A percentile compares a stretch with the other conserved stretches of the same genome.
phyloP scores from a whole-genome alignment of 768 basidiomycete species.

The Lactifluus rugatus region DNA sequence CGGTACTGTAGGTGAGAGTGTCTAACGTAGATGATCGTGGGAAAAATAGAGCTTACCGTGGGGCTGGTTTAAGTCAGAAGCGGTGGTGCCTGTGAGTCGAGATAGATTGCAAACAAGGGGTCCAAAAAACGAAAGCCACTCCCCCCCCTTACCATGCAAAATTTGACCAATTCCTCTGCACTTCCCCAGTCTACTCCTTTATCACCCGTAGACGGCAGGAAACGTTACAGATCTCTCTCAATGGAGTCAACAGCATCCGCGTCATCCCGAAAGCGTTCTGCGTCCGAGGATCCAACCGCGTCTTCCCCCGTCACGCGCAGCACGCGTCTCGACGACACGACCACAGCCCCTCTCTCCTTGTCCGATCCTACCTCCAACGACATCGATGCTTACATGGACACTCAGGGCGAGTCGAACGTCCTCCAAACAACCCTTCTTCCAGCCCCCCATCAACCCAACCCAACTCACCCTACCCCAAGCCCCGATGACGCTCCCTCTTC shows the following conservation, averaged over 20 bases:
- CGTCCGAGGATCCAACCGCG: constrained; percentile 52
- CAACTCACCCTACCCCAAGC: background rate
- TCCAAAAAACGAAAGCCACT: background rate
- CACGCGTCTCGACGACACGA: constrained; percentile 21
- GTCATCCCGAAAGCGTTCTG: constrained; percentile 71
- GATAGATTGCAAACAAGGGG: too few relatives aligned
- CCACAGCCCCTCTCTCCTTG: constrained; percentile 4
- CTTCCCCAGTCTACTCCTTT: constrained; percentile 4
- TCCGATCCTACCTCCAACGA: constrained; percentile 33
- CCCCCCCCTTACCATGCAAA: constrained; percentile 6
- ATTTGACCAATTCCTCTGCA: background rate
- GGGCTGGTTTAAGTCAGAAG: background rate
- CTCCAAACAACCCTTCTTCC: constrained; percentile 9
- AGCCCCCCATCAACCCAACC: background rate
- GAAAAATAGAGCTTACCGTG: background rate
- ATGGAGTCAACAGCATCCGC: constrained; percentile 64
- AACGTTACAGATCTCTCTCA: constrained; percentile 54
- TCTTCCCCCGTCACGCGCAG: constrained; percentile 33
- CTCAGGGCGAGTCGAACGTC: constrained; percentile 25
- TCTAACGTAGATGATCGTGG: constrained; percentile 10
- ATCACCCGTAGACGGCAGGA: constrained; percentile 7
- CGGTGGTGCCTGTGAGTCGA: too few relatives aligned
- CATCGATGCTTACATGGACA: constrained; percentile 43
- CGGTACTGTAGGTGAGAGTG: too few relatives aligned
- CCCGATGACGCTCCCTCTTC: constrained; percentile 13